A percentile compares a stretch with the other conserved stretches of the same genome.
phyloP scores from a whole-genome alignment of 1,139 yeast species.

The Barnettozyma hawaiiensis region DNA sequence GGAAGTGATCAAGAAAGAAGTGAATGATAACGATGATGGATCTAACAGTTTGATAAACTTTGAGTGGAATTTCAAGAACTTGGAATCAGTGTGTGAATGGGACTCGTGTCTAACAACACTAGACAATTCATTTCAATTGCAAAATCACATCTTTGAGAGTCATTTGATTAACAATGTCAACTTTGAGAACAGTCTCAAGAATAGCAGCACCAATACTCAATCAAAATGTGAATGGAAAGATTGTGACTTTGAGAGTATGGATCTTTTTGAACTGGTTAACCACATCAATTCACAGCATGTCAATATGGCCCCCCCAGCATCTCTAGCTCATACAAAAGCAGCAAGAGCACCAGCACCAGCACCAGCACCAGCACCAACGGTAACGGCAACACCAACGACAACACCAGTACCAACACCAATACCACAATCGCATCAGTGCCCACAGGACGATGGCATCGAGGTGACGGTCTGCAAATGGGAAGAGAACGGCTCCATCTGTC shows the following conservation, averaged over 20 bases:
- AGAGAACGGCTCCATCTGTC: constrained; percentile 36
- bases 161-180: constrained; percentile 38
- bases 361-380: too few relatives aligned
- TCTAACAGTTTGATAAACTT: constrained; percentile 27
- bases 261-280: constrained; percentile 46
- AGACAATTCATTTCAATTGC: constrained; percentile 41
- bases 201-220: constrained; percentile 5
- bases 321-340: background rate
- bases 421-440: background rate
- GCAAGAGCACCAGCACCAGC: too few relatives aligned
- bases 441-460: constrained; percentile 7
- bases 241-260: constrained; percentile 52
- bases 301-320: background rate
- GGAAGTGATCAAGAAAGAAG: background rate
- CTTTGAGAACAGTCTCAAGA: background rate
- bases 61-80: constrained; percentile 33
- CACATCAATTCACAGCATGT: constrained; percentile 55
- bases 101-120: constrained; percentile 41
- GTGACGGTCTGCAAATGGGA: constrained; percentile 22
- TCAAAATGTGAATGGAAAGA: constrained; percentile 63
- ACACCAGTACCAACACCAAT: too few relatives aligned
- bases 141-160: constrained; percentile 51
- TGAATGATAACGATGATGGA: too few relatives aligned
- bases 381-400: too few relatives aligned
- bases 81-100: constrained; percentile 45